Evolutionary conservation across 192 early-diverging fungal genomes (phyloP).

Genomic region (Glomus cerebriforme): DNA sequence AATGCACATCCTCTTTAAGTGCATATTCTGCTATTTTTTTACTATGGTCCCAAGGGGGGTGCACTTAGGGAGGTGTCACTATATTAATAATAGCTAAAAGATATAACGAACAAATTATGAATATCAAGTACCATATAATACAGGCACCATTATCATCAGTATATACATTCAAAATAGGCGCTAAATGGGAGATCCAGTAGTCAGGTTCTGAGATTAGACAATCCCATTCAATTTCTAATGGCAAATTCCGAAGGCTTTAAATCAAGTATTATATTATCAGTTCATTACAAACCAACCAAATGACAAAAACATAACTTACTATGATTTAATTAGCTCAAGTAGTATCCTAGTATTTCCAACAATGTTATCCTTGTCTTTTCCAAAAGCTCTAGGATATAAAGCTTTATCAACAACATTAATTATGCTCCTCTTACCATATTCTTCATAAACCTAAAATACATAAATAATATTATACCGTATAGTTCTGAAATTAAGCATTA

Average conservation of each 20-base stretch:
- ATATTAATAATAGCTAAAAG: background rate
- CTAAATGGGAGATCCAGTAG: background rate
- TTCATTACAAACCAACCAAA: background rate
- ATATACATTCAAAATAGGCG: background rate
- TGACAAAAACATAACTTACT: background rate
- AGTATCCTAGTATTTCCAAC: background rate
- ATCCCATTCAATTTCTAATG: background rate
- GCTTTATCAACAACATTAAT: background rate
- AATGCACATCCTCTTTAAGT: no score
- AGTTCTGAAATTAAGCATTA: no score
- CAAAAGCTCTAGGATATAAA: background rate
- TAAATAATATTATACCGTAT: constrained; percentile 5
- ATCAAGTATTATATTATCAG: background rate
- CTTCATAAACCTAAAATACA: background rate
- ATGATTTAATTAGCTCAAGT: background rate
- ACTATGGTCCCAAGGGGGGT: no score
- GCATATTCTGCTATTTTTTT: no score
- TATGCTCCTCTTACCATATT: background rate
- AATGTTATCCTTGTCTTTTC: background rate
- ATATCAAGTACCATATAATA: background rate
- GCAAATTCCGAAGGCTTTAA: background rate
- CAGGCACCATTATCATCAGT: background rate
- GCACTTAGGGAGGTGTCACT: no score
- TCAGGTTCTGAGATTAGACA: background rate
- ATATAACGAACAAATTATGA: background rate